Evolutionary conservation across 768 basidiomycete species (phyloP).

Genomic region (Mrakia frigida): DNA sequence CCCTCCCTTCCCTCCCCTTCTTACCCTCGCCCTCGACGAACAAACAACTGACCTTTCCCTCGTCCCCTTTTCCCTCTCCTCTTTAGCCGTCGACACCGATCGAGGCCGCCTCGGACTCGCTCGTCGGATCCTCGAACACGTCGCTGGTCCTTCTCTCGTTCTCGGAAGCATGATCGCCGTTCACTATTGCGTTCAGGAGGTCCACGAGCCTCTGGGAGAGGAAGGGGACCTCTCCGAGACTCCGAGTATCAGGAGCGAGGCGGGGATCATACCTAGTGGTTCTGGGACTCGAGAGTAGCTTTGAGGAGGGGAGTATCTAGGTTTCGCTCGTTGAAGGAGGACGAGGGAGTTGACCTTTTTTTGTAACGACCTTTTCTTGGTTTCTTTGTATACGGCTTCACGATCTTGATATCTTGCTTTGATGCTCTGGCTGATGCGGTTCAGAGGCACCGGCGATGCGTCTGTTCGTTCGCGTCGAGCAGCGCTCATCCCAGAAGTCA

Average conservation of each 20-base stretch:
- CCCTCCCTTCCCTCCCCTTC: not conserved
- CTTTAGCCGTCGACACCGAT: conserved; percentile 26
- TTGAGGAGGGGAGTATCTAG: no score
- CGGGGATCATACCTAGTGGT: not conserved
- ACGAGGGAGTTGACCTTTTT: no score
- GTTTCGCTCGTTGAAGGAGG: no score
- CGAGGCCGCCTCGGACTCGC: conserved; percentile 25
- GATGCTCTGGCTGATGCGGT: no score
- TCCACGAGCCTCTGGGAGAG: conserved; percentile 8
- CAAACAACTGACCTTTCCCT: not conserved
- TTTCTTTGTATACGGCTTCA: no score
- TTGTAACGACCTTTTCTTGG: no score
- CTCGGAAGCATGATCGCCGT: conserved; percentile 11
- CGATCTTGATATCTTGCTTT: no score
- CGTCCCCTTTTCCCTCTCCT: not conserved
- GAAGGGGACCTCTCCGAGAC: conserved; percentile 4
- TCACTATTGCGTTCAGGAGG: conserved; percentile 20
- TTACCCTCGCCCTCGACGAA: no score
- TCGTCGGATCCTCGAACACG: conserved; percentile 16
- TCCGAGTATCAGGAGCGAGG: conserved; percentile 8
- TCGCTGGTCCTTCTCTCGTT: conserved; percentile 6
- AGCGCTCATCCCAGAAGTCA: no score
- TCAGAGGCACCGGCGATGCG: no score
- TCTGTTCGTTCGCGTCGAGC: no score
- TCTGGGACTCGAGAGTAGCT: not conserved